Evolutionary conservation across 139 green algal genomes (phyloP), one percentile per base, ranked within the genome.

Genomic region (Micromonas pusilla): DNA sequence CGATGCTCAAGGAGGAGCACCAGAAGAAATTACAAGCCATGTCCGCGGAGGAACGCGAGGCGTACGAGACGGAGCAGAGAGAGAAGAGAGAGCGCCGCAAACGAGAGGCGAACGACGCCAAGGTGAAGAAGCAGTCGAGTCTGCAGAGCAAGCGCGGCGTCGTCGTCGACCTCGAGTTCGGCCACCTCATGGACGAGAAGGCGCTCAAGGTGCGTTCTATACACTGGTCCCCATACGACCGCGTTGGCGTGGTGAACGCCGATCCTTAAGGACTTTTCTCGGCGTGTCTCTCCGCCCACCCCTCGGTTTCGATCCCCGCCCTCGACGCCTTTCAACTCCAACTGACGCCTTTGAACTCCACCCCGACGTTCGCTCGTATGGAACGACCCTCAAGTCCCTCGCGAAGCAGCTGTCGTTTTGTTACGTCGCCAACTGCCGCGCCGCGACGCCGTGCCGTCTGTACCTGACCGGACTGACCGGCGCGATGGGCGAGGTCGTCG

Each of bases 161-260:
- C 1, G 76, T 91, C 4, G 84, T 96, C 9, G 91, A 96, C 72
- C 76, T 94, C 16, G 89, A 89, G 54, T 96, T 92, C 78, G 80
- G 81, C 23, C 60, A 85, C 5, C 54, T 84, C 26, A 96, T 96
- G 91, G 84, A 63, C 16, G 76, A 87, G 1, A 37, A 21, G 5
- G 89, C 94, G 80, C 53, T 23, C 9, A n/a, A n/a, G n/a, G n/a
- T n/a, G n/a, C n/a, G n/a, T n/a, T n/a, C n/a, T n/a, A n/a, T n/a
- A n/a, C n/a, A n/a, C n/a, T n/a, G n/a, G n/a, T n/a, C n/a, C n/a
- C n/a, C n/a, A n/a, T n/a, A n/a, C n/a, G n/a, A n/a, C n/a, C n/a
- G n/a, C n/a, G n/a, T n/a, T n/a, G n/a, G n/a, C n/a, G n/a, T n/a
- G n/a, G n/a, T n/a, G n/a, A n/a, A n/a, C n/a, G n/a, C 20, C 52